These are phyloP conservation scores for Gastrolobium villosum DNA, from an alignment of 306 rosid genomes.

Conservation along the genomic window DNA sequence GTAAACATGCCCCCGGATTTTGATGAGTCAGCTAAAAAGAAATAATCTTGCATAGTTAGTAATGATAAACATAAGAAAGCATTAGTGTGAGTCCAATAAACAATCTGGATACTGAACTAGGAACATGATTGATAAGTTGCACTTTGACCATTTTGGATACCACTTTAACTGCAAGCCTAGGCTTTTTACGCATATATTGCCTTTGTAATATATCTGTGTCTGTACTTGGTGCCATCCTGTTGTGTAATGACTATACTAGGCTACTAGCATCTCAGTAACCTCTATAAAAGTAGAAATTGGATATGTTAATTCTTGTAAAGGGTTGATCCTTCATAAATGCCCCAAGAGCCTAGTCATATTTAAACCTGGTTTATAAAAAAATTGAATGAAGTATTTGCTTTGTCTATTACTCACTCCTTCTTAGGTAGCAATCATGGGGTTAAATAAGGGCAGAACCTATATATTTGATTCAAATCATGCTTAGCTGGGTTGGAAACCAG, in stretches of 20 bases:
- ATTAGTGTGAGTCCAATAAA: neutral
- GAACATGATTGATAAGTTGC: neutral
- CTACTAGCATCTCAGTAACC: no score
- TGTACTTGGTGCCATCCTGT: no score
- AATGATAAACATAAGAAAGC: neutral
- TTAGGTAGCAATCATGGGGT: neutral
- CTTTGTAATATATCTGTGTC: no score
- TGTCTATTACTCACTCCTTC: neutral
- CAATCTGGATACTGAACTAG: neutral
- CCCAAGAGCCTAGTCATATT: no score
- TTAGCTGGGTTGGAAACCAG: no score
- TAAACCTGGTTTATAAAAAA: neutral
- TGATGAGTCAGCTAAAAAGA: neutral
- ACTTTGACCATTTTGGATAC: neutral
- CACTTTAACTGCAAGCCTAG: neutral
- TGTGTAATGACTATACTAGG: no score
- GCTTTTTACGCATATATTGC: neutral
- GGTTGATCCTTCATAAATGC: no score
- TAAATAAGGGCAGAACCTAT: neutral
- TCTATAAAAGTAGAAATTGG: no score
- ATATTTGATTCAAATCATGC: neutral
- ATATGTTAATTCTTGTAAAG: no score
- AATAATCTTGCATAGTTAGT: neutral
- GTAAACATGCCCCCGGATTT: slow-evolving; percentile 12
- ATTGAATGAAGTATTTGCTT: neutral